Percentiles rank a stretch among this genome's conserved stretches.
Conservation (phyloP, 2,329 filamentous ascomycete species). For the Didymella segeticola region DNA sequence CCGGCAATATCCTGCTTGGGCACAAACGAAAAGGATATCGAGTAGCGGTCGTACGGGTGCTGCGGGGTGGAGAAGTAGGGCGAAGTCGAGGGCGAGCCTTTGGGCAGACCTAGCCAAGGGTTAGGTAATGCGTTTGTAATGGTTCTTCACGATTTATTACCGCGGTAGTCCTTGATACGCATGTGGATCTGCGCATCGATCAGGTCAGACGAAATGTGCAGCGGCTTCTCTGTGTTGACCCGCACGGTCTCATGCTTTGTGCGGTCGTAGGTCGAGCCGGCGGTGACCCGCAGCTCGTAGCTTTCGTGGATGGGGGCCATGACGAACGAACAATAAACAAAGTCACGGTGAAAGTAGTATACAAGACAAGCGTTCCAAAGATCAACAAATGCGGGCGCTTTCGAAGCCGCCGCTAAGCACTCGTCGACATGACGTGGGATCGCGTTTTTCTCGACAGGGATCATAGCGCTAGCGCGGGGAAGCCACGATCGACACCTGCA, state of each 20-base stretch:
- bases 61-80: constrained; percentile 77
- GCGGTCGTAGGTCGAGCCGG: constrained; percentile 77
- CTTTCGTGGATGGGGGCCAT: constrained; percentile 60
- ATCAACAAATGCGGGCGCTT: background rate
- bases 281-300: constrained; percentile 82
- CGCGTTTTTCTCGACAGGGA: constrained; percentile 15
- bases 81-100: constrained; percentile 70
- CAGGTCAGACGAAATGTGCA: constrained; percentile 68
- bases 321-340: background rate
- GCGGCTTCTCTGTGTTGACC: constrained; percentile 72
- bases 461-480: constrained; percentile 9
- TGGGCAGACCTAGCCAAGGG: constrained; percentile 68
- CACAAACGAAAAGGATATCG: constrained; percentile 78
- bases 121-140: constrained; percentile 10
- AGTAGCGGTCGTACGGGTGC: constrained; percentile 82
- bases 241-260: constrained; percentile 74
- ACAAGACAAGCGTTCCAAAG: background rate
- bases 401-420: background rate
- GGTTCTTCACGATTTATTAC: constrained; percentile 36
- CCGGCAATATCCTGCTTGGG: constrained; percentile 73
- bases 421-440: constrained; percentile 14
- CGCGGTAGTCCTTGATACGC: constrained; percentile 70
- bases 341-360: background rate
- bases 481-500: constrained; percentile 11
- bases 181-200: constrained; percentile 75